Conservation (phyloP, 495 filamentous ascomycete species). For the Xylaria curta region DNA sequence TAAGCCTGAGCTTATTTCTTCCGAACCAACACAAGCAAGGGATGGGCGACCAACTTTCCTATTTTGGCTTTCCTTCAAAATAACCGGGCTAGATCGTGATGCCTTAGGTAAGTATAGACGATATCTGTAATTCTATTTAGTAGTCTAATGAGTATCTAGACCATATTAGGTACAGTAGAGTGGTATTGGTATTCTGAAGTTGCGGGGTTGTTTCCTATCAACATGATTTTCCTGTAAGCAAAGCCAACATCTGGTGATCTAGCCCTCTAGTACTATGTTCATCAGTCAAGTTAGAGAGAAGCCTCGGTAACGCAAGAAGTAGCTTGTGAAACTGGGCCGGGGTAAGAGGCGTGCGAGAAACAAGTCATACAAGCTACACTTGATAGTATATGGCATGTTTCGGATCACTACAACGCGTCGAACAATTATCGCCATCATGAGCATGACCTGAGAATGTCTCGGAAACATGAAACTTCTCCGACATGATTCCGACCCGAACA, state of each 20-base stretch:
- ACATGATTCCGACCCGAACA: not conserved
- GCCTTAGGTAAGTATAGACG: not conserved
- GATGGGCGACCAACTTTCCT: constrained; percentile 12
- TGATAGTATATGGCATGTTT: not conserved
- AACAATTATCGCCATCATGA: not conserved
- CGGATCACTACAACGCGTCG: not conserved
- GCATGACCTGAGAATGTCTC: not conserved
- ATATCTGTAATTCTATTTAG: not conserved
- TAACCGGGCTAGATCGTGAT: not conserved
- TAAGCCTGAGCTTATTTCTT: constrained; percentile 6
- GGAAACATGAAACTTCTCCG: not conserved
- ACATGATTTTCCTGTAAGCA: not conserved
- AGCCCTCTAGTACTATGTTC: not conserved
- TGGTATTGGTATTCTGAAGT: not conserved
- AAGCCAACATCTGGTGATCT: not conserved
- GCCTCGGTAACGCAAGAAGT: constrained; percentile 8
- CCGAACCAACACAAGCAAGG: constrained; percentile 2
- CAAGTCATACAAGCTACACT: not conserved
- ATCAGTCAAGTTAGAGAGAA: not conserved
- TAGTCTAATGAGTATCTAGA: not conserved
- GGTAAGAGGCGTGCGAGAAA: not conserved
- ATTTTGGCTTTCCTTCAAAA: not conserved
- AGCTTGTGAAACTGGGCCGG: constrained; percentile 15
- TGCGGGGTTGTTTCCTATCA: constrained; percentile 12
- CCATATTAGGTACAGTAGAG: not conserved